Evolutionary conservation across 306 rosid genomes (phyloP), one percentile per base, ranked within the genome.

Genomic region (Erythrophleum fordii): DNA sequence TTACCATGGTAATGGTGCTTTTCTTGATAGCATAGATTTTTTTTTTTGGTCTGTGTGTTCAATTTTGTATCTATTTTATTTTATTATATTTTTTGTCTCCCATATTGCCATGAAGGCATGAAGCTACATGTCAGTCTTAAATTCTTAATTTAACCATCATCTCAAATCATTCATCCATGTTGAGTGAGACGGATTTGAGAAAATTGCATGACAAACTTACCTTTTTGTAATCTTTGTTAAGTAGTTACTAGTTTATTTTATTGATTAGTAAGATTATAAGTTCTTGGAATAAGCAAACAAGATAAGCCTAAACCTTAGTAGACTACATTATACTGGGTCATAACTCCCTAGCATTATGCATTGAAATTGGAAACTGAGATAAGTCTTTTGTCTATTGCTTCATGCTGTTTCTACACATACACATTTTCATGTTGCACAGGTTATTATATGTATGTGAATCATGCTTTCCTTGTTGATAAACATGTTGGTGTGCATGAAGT

Each of bases 381-480:
- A 13, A 46, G 56, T 25, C 35, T 59, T 59, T 59, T 25, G 35
- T 4, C 35, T 59, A 23, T 25, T 59, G 18, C 31, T 59, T 59
- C 37, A 26, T 23, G 14, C 12, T 59, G 65, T 56, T 4, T 58
- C 13, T 25, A 8, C 6, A 58, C 6, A 1, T 58, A 11, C 11
- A 25, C 31, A 23, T 10, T 58, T 2, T 58, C 17, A 11, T 59
- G 35, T 26, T 26, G 17, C 31, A 23, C 17, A 59, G 37, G 13
- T 59, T 23, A 11, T 26, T 26, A 1, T 9, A 10, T 56, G 2
- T 9, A 4, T 23, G 62, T 22, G 18, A 56, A 10, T 56, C 56
- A 4, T 46, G 49, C 67, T 53, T 76, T 69, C 46, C 29, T 11
- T 84, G 44, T 70, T 74, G 69, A 42, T 62, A 70, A 61, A 70